Base-by-base conservation (phyloP, 2,329 filamentous ascomycete genomes). In the Chrysoporthe puriensis region DNA sequence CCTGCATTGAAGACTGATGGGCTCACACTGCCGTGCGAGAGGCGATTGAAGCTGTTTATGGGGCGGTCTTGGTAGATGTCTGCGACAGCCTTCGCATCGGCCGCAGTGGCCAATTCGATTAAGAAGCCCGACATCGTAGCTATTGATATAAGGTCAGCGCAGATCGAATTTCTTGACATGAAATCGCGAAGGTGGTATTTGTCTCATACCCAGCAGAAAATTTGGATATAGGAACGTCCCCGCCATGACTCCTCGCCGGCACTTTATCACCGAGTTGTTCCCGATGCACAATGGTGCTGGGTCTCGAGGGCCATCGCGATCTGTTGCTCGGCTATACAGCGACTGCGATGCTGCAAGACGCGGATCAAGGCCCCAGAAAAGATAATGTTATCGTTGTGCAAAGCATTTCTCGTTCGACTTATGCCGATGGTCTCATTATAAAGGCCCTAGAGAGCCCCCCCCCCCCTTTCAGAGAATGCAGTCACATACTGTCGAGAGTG, bases 31-130 rank as follows among this genome's bases (percentile, higher is more conserved):
- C 66, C 66, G 16, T 67, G 66, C 14, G 66, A 65, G 40, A 67
- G 66, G 57, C 58, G 62, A 40, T 64, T 64, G 56, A 63, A 60
- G 56, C 18, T 32, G 13, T 62, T 65, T 8, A 32, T 42, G 18
- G 57, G 66, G 9, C 66, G 58, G 48, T 67, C 62, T 32, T 57
- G 57, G 56, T 67, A 67, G 42, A 65, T 65, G 48, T 64, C 57
- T 52, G 62, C 66, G 2, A 67, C 54, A 56, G 66, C 62, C 36
- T 46, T 67, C 36, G 66, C 66, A 11, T 67, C 62, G n/a, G 46
- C 34, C 46, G 21, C 60, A 4, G 60, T 42, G 32, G 60, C 46
- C 32, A 42, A 52, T 42, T 40, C 60, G 16, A 62, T 62, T 1
- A 26, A n/a, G 34, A 62, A 40, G 11, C 36, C 32, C 34, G 11